Conservation (phyloP, 345 rosid species). For the Gossypium herbaceum region DNA sequence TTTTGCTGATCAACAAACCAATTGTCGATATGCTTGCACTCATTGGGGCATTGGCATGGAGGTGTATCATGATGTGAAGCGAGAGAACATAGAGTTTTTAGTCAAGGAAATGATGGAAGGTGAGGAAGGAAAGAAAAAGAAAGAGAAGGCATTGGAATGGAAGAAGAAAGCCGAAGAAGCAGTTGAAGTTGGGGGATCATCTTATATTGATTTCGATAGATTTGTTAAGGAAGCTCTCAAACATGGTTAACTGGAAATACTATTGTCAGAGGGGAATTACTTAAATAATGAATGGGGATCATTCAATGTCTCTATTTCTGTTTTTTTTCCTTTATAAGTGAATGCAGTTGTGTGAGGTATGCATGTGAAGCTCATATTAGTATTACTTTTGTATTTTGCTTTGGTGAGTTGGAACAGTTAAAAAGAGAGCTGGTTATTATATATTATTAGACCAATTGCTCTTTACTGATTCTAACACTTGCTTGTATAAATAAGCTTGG, state of each 20-base stretch:
- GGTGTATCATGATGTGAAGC: conserved; percentile 18
- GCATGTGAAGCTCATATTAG: too few species aligned
- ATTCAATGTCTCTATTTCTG: neutral
- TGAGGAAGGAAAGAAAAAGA: neutral
- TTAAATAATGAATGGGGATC: neutral
- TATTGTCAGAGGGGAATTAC: neutral
- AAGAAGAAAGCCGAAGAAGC: conserved; percentile 16
- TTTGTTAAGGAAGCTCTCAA: conserved; percentile 12
- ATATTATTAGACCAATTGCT: too few species aligned
- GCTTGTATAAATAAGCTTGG: too few species aligned
- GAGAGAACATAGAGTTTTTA: conserved; percentile 16
- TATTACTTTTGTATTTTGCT: too few species aligned
- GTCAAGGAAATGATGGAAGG: conserved; percentile 24
- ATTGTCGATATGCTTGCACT: conserved; percentile 24
- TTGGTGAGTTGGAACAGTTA: too few species aligned
- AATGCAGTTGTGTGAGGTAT: too few species aligned
- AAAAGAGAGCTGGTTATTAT: too few species aligned
- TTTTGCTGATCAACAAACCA: conserved; percentile 29
- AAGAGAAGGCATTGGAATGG: conserved; percentile 23
- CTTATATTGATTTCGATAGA: conserved; percentile 16
- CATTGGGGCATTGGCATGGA: conserved; percentile 28
- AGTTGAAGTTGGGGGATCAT: neutral
- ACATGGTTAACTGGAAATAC: too few species aligned
- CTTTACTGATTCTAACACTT: too few species aligned
- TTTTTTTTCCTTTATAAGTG: too few species aligned